A percentile compares a stretch with the other conserved stretches of the same genome.
phyloP scores from a whole-genome alignment of 2,329 filamentous ascomycete genomes.

The Ophiostoma perfectum region DNA sequence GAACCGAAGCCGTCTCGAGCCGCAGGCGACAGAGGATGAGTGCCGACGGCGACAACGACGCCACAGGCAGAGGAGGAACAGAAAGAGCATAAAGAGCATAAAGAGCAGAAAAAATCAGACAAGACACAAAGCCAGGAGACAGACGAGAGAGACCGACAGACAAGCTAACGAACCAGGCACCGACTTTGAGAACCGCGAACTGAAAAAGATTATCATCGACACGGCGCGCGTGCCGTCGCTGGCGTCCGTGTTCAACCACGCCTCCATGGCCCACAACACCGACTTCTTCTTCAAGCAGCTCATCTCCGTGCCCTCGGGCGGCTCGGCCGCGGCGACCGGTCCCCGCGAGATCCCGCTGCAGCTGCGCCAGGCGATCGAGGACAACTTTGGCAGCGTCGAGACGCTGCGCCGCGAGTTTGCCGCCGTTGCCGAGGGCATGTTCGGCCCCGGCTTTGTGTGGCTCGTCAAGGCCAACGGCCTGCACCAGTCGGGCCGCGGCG shows the following conservation, averaged over 20 bases:
- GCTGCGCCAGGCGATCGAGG: conserved; percentile 56
- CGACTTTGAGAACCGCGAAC: conserved; percentile 49
- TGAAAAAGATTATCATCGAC: conserved; percentile 65
- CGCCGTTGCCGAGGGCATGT: conserved; percentile 80
- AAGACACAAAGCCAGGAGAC: neutral
- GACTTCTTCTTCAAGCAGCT: conserved; percentile 69
- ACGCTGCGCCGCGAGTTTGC: conserved; percentile 76
- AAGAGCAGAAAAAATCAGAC: too few relatives aligned
- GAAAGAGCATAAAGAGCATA: neutral
- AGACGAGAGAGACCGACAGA: neutral
- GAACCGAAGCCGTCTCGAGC: neutral
- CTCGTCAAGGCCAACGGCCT: conserved; percentile 55
- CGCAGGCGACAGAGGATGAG: neutral
- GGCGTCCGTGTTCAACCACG: conserved; percentile 87
- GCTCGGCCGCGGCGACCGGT: neutral
- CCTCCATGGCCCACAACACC: conserved; percentile 93
- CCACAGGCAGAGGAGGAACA: neutral
- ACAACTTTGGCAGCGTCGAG: conserved; percentile 74
- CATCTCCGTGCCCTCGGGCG: conserved; percentile 23
- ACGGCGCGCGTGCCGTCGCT: conserved; percentile 72
- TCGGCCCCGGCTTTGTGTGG: conserved; percentile 96
- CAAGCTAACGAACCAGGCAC: conserved; percentile 46
- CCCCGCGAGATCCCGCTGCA: conserved; percentile 44
- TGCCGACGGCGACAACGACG: neutral
- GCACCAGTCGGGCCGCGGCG: conserved; percentile 24